These are phyloP conservation scores for Aspergillus sp. DNA, from an alignment of 2,329 filamentous ascomycete genomes.

Conservation along the genomic window DNA sequence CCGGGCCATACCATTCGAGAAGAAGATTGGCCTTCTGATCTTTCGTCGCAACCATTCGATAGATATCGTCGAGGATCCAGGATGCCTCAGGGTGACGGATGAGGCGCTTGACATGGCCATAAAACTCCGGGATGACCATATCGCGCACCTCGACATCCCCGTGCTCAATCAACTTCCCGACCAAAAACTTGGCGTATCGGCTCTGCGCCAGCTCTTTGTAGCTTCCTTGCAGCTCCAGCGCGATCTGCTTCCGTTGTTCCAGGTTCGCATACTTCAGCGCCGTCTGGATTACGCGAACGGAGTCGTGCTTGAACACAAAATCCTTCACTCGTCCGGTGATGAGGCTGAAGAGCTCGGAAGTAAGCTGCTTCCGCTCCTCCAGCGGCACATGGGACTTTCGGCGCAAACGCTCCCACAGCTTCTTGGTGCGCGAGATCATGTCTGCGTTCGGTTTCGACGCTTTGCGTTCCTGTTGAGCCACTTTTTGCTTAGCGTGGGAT, in stretches of 20 bases:
- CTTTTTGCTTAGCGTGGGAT: slow-evolving; percentile 87
- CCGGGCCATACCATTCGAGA: slow-evolving; percentile 91
- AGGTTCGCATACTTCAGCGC: slow-evolving; percentile 89
- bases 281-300: slow-evolving; percentile 91
- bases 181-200: slow-evolving; percentile 93
- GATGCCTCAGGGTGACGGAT: slow-evolving; percentile 95
- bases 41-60: slow-evolving; percentile 75
- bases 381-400: slow-evolving; percentile 87
- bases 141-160: slow-evolving; percentile 80
- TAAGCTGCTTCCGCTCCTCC: slow-evolving; percentile 77
- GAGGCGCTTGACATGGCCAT: slow-evolving; percentile 80
- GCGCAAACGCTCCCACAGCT: slow-evolving; percentile 90
- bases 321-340: slow-evolving; percentile 87
- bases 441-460: slow-evolving; percentile 88
- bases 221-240: slow-evolving; percentile 72
- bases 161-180: slow-evolving; percentile 91
- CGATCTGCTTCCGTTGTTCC: slow-evolving; percentile 78
- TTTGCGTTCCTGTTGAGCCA: slow-evolving; percentile 77
- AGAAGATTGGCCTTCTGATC: slow-evolving; percentile 78
- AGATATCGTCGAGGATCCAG: slow-evolving; percentile 97
- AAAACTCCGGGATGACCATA: slow-evolving; percentile 87
- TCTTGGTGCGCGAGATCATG: slow-evolving; percentile 79
- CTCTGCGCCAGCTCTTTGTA: slow-evolving; percentile 83
- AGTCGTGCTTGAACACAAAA: slow-evolving; percentile 97
- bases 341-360: slow-evolving; percentile 82